These are phyloP conservation scores for Taphrina pruni DNA, from an alignment of 1,139 yeast species.

Conservation along the genomic window DNA sequence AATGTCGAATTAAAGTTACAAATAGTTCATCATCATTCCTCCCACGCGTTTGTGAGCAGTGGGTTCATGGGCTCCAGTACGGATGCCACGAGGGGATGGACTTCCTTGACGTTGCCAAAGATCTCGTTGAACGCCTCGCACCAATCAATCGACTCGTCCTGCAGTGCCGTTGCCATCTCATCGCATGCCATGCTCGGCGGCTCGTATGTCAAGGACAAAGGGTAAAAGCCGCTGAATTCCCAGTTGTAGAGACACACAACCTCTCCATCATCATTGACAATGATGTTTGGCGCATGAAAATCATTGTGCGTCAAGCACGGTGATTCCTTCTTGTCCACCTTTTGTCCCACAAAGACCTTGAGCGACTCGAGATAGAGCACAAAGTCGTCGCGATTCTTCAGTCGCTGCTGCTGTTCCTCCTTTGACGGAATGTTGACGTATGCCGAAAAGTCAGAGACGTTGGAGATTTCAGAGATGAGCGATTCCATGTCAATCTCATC, in stretches of 20 bases:
- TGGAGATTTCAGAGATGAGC: not conserved
- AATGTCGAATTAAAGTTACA: not conserved
- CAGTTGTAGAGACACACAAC: conserved; percentile 1
- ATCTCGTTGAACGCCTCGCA: conserved; percentile 17
- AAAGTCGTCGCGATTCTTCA: conserved; percentile 12
- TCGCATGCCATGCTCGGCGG: conserved; percentile 8
- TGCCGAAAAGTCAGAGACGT: not conserved
- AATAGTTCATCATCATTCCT: not conserved
- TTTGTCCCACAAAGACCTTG: not conserved
- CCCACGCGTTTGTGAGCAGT: conserved; percentile 12
- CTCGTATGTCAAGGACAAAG: conserved; percentile 15
- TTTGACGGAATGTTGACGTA: conserved; percentile 3
- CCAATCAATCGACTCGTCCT: conserved; percentile 8
- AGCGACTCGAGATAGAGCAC: conserved; percentile 6
- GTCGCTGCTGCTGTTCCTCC: conserved; percentile 9
- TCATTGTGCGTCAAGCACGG: conserved; percentile 24
- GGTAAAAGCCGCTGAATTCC: conserved; percentile 17
- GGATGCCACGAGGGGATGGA: conserved; percentile 12
- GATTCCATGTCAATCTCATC: conserved; percentile 9
- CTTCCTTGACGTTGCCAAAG: conserved; percentile 9
- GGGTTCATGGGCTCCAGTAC: conserved; percentile 12
- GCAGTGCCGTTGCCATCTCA: not conserved
- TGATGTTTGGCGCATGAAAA: conserved; percentile 12
- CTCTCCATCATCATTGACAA: conserved; percentile 4
- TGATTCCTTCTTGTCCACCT: conserved; percentile 9